These are phyloP conservation scores for Lactarius sp. DNA, from an alignment of 768 basidiomycete species.

Conservation along the genomic window DNA sequence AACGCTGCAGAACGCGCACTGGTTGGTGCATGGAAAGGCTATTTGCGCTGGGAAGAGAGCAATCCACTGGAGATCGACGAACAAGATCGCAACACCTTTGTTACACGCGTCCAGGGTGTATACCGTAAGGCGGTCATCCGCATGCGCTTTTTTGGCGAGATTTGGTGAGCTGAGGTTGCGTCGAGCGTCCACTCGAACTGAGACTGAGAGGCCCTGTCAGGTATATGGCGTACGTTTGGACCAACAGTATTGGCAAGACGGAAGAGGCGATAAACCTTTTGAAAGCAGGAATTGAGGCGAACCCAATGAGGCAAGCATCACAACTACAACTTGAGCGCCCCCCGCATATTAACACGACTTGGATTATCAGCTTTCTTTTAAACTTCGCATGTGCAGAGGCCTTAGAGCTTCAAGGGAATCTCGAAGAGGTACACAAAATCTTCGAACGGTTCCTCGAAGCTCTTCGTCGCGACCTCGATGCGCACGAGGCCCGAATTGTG, in stretches of 20 bases:
- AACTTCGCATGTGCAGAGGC: constrained; percentile 83
- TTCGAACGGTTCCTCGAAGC: constrained; percentile 70
- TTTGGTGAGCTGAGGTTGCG: constrained; percentile 57
- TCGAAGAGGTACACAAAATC: constrained; percentile 60
- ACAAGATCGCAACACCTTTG: constrained; percentile 62
- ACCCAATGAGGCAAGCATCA: constrained; percentile 59
- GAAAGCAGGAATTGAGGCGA: constrained; percentile 83
- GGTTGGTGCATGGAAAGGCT: constrained; percentile 85
- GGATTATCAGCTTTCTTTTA: constrained; percentile 65
- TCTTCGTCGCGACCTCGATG: constrained; percentile 61
- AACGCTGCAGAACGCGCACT: constrained; percentile 64
- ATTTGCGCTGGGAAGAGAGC: constrained; percentile 91
- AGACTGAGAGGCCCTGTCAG: constrained; percentile 37
- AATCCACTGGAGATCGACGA: constrained; percentile 93
- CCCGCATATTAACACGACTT: neutral
- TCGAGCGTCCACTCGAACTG: neutral
- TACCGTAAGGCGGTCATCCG: constrained; percentile 87
- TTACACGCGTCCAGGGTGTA: constrained; percentile 69
- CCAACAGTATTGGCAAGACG: constrained; percentile 61
- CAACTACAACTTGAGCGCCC: constrained; percentile 15
- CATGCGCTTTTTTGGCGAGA: constrained; percentile 92
- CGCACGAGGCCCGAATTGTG: constrained; percentile 44
- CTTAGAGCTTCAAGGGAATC: constrained; percentile 58
- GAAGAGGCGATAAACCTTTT: constrained; percentile 82
- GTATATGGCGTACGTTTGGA: constrained; percentile 90